These are phyloP conservation scores for Brettanomyces nanus DNA, from an alignment of 805 yeast genomes.

Conservation along the genomic window DNA sequence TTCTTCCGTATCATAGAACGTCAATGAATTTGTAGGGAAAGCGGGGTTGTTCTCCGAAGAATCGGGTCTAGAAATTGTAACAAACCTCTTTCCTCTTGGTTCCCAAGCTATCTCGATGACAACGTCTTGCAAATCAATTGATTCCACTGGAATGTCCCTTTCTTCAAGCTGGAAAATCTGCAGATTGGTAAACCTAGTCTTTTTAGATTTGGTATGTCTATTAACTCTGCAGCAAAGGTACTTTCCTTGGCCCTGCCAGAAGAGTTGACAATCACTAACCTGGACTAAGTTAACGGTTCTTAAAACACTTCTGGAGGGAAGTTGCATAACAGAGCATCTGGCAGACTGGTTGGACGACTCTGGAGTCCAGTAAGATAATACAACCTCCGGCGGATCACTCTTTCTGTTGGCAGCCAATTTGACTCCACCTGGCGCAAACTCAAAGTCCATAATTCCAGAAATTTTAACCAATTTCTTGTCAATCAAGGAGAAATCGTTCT, in stretches of 20 bases:
- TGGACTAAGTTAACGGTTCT: conserved; percentile 93
- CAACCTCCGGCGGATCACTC: conserved; percentile 47
- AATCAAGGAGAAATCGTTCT: conserved; percentile 60
- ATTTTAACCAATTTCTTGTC: conserved; percentile 81
- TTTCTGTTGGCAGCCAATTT: conserved; percentile 47
- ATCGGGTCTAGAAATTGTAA: conserved; percentile 60
- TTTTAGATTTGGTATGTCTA: conserved; percentile 92
- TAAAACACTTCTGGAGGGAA: conserved; percentile 72
- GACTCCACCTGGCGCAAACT: conserved; percentile 89
- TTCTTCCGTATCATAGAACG: conserved; percentile 79
- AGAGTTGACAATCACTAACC: conserved; percentile 81
- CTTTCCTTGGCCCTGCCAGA: conserved; percentile 88
- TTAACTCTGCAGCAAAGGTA: conserved; percentile 90
- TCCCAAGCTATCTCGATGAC: conserved; percentile 93
- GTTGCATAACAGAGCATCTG: conserved; percentile 81
- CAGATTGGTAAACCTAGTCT: conserved; percentile 82
- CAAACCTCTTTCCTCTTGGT: conserved; percentile 83
- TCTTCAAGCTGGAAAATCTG: conserved; percentile 86
- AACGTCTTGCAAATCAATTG: conserved; percentile 84
- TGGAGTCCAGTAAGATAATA: conserved; percentile 95
- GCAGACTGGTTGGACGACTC: conserved; percentile 87
- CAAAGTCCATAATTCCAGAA: conserved; percentile 82
- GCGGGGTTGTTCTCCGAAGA: conserved; percentile 49
- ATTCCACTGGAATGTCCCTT: conserved; percentile 90
- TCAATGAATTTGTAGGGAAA: conserved; percentile 50